These are phyloP conservation scores for Fraxinus baroniana DNA, from an alignment of 305 asterid genomes.

Conservation along the genomic window DNA sequence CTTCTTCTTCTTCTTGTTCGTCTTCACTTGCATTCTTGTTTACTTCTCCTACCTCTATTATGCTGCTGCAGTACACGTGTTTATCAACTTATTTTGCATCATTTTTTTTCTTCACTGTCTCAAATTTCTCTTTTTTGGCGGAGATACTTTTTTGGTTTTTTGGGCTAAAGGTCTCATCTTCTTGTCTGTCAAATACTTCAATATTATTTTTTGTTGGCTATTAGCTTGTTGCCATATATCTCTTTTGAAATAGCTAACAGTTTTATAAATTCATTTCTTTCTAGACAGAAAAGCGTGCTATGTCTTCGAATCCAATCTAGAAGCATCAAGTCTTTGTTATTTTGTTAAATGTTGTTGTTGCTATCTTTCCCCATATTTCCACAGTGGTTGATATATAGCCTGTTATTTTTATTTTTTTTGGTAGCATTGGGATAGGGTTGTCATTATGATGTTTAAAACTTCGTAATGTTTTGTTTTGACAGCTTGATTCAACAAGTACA, in stretches of 20 bases:
- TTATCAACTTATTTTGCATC: neutral
- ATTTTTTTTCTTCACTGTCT: neutral
- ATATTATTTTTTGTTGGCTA: neutral
- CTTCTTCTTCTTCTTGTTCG: neutral
- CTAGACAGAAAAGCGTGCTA: neutral
- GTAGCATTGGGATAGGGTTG: neutral
- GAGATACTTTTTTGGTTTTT: neutral
- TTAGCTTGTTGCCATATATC: neutral
- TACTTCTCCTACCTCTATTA: neutral
- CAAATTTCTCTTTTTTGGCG: neutral
- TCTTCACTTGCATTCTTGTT: neutral
- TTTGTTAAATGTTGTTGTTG: neutral
- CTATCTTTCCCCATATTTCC: neutral
- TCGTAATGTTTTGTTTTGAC: constrained; percentile 15
- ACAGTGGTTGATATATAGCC: neutral
- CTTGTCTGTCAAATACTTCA: neutral
- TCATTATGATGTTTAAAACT: neutral
- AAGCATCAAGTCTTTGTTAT: neutral
- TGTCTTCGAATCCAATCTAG: neutral
- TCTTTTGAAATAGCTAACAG: neutral
- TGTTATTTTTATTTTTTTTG: neutral
- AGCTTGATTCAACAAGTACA: constrained; percentile 84
- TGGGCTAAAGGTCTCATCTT: neutral
- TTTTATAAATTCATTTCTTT: neutral
- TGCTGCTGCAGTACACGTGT: neutral